These are phyloP conservation scores for Magnolia changhungtana DNA, from an alignment of 164 flowering plant genomes.

Conservation along the genomic window DNA sequence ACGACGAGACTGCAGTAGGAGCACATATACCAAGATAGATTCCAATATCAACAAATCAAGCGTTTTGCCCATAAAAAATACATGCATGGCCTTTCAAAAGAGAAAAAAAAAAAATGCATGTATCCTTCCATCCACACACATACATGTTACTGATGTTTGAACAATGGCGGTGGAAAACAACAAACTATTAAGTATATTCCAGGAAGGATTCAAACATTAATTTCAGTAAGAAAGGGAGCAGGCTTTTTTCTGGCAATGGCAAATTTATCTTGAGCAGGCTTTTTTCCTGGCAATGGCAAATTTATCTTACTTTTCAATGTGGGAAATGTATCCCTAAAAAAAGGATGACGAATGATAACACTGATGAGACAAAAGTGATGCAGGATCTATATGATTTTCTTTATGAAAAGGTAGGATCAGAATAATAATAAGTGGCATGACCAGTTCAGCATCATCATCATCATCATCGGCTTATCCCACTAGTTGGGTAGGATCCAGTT, in stretches of 20 bases:
- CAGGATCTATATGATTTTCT: background rate
- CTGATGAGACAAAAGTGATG: background rate
- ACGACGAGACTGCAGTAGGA: slow-evolving; percentile 57
- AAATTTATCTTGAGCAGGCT: background rate
- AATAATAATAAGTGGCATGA: no score
- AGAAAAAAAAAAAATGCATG: slow-evolving; percentile 28
- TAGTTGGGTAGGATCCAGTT: no score
- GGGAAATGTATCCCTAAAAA: background rate
- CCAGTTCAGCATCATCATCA: no score
- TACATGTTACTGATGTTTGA: background rate
- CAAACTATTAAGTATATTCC: background rate
- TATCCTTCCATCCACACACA: no score
- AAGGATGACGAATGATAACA: background rate
- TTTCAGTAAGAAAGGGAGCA: slow-evolving; percentile 17
- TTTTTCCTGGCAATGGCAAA: background rate
- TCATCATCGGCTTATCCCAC: no score
- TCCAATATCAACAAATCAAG: background rate
- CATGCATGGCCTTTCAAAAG: background rate
- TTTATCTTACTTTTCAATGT: background rate
- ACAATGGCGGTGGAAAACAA: background rate
- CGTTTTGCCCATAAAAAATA: background rate
- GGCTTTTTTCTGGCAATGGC: background rate
- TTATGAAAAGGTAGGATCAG: no score
- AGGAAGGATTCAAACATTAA: background rate
- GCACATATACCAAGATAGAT: background rate